A percentile compares a stretch with the other conserved stretches of the same genome.
Conservation (phyloP, 2,329 filamentous ascomycete species). For the Ceratocystis diversiconidia region DNA sequence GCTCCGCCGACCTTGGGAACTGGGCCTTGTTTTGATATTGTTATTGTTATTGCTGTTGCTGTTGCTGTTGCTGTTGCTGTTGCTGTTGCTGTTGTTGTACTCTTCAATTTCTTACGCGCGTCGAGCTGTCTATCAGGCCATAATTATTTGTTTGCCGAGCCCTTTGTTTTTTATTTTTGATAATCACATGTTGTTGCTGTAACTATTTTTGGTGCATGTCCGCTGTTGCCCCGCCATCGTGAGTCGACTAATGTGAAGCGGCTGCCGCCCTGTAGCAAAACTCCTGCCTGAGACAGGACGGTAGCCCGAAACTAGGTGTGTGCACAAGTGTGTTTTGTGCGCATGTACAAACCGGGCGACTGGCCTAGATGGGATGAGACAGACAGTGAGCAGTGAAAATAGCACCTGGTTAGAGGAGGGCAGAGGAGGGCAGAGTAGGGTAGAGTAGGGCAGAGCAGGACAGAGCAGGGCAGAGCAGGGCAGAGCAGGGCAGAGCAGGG, state of each 20-base stretch:
- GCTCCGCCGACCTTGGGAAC: too few relatives aligned
- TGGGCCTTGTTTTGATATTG: not conserved
- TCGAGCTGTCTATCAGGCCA: too few relatives aligned
- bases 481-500: not conserved
- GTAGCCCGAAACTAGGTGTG: too few relatives aligned
- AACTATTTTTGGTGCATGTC: not conserved
- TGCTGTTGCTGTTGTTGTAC: too few relatives aligned
- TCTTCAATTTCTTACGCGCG: conserved; percentile 34
- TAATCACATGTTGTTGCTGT: not conserved
- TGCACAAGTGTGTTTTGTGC: not conserved
- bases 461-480: too few relatives aligned
- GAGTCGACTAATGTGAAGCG: not conserved
- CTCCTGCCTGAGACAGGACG: not conserved
- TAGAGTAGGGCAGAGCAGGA: not conserved
- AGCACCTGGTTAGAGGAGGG: not conserved
- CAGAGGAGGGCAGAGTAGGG: not conserved
- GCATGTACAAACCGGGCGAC: not conserved
- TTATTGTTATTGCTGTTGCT: not conserved
- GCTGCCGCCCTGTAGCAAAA: not conserved
- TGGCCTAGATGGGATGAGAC: not conserved
- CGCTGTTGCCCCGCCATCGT: not conserved
- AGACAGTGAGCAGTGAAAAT: not conserved
- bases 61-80: too few relatives aligned
- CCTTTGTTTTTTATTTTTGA: not conserved
- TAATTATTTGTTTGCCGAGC: not conserved